Percentiles rank a stretch among this genome's conserved stretches.
Evolutionary conservation across 2,329 filamentous ascomycete species (phyloP).

Genomic region (Ceratocystis destructans): DNA sequence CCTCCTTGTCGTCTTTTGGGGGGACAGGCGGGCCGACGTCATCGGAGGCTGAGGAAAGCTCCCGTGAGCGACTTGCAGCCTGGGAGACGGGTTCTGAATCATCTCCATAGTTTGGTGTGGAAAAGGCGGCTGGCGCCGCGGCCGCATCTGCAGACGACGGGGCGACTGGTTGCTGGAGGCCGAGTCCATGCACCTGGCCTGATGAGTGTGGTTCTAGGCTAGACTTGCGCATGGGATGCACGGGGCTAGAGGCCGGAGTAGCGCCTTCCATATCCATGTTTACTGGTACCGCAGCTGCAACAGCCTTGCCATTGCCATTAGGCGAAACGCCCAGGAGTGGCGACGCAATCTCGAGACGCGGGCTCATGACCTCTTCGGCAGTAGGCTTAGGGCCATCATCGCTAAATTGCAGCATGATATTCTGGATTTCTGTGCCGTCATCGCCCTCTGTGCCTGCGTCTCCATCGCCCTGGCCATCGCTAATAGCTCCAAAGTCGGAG

Average conservation of each 20-base stretch:
- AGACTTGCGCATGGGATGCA: conserved; percentile 71
- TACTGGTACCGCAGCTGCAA: neutral
- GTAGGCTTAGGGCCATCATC: conserved; percentile 57
- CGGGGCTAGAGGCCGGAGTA: conserved; percentile 21
- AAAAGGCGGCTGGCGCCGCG: conserved; percentile 27
- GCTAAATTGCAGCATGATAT: conserved; percentile 93
- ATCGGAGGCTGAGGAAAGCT: conserved; percentile 25
- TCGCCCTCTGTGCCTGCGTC: conserved; percentile 45
- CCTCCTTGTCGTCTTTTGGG: conserved; percentile 40
- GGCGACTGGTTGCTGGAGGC: conserved; percentile 7
- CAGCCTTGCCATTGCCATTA: neutral
- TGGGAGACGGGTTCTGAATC: conserved; percentile 26
- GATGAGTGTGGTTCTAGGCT: conserved; percentile 62
- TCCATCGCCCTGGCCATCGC: conserved; percentile 37
- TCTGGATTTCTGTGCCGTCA: conserved; percentile 79
- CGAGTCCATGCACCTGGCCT: conserved; percentile 35
- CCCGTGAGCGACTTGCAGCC: conserved; percentile 23
- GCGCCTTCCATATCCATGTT: neutral
- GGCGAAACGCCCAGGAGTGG: conserved; percentile 51
- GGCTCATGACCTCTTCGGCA: conserved; percentile 82
- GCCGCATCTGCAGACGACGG: conserved; percentile 25
- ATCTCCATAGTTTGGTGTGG: conserved; percentile 10
- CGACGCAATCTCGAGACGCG: conserved; percentile 67
- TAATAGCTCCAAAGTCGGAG: conserved; percentile 38
- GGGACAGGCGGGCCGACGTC: conserved; percentile 45